Evolutionary conservation across 208 protist genomes (phyloP), one percentile per base, ranked within the genome.

Genomic region (Wallacemonas rigidus): DNA sequence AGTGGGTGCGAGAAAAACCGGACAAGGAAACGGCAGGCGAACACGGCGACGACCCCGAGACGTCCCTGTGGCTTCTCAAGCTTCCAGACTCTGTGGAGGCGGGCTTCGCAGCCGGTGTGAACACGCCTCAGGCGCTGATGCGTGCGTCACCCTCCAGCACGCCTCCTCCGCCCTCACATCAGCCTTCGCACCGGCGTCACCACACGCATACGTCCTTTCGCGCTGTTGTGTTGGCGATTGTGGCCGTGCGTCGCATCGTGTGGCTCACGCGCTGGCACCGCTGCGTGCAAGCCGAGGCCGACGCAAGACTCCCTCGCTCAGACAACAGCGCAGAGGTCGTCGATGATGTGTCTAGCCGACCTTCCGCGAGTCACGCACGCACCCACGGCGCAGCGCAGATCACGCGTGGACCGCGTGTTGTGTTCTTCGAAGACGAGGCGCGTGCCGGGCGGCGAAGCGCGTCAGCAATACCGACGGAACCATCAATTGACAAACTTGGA

Each of bases 401-500:
- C 26, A 26, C 26, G 26, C 26, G 26, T 26, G 68, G 12, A 5
- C 68, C 68, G 44, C 68, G 68, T 8, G 68, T 72, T 12, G 68
- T 72, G 17, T 72, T 72, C 44, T 72, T 64, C 43, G 55, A 57
- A 17, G 68, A 72, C 35, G 68, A 72, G 40, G 55, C 56, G 0
- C 36, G 39, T 5, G 60, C 39, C 3, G 41, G 41, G 3, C 60
- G 41, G 5, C 60, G 60, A 9, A n/a, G 3, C 14, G 9, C 60
- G 9, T 50, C 41, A 6, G 4, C 60, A 43, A 3, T 38, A 8
- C 35, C 54, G 12, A 58, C 54, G 26, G 26, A 26, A 26, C 26
- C 26, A 26, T 26, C 26, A 0, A 26, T 26, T 26, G 26, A 26
- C 53, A n/a, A 35, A 8, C 11, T 15, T 15, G 5, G 17, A 8